A percentile compares a stretch with the other conserved stretches of the same genome.
phyloP scores from a whole-genome alignment of 345 rosid genomes.

The Laguncularia racemosa region DNA sequence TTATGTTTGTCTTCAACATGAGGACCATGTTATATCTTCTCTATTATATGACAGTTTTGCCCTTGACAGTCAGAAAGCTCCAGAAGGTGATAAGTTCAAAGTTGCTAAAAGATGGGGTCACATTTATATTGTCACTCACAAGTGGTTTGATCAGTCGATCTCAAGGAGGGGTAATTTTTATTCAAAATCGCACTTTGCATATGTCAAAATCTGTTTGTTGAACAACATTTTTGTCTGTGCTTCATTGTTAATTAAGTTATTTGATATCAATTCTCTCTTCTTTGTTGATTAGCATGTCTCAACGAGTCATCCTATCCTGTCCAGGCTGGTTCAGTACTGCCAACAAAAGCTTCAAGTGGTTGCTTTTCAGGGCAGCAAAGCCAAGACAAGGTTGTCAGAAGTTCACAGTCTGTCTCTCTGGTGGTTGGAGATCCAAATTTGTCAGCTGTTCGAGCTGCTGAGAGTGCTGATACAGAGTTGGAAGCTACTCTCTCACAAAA shows the following conservation, averaged over 20 bases:
- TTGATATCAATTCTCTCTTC: constrained; percentile 23
- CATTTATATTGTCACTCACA: constrained; percentile 65
- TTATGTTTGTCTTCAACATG: not conserved
- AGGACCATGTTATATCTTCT: not conserved
- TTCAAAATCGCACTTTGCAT: constrained; percentile 4
- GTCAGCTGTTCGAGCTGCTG: constrained; percentile 29
- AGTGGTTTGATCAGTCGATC: constrained; percentile 86
- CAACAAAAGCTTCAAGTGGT: constrained; percentile 29
- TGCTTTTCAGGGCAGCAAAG: constrained; percentile 31
- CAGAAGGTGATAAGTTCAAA: constrained; percentile 91
- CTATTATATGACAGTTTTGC: constrained; percentile 3
- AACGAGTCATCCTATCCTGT: constrained; percentile 83
- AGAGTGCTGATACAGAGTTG: constrained; percentile 48
- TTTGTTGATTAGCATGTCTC: constrained; percentile 72
- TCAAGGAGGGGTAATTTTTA: constrained; percentile 59
- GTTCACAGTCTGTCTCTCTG: constrained; percentile 27
- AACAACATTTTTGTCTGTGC: too few relatives aligned
- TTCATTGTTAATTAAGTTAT: constrained; percentile 2
- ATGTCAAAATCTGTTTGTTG: too few relatives aligned
- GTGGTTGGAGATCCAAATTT: constrained; percentile 35
- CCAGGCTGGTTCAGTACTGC: constrained; percentile 36
- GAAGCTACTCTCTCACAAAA: constrained; percentile 79
- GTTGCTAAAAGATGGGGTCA: constrained; percentile 91
- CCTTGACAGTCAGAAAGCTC: constrained; percentile 61
- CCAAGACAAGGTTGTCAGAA: constrained; percentile 42